Conservation (phyloP, 306 rosid species). For the Lathyrus tuberosus region DNA sequence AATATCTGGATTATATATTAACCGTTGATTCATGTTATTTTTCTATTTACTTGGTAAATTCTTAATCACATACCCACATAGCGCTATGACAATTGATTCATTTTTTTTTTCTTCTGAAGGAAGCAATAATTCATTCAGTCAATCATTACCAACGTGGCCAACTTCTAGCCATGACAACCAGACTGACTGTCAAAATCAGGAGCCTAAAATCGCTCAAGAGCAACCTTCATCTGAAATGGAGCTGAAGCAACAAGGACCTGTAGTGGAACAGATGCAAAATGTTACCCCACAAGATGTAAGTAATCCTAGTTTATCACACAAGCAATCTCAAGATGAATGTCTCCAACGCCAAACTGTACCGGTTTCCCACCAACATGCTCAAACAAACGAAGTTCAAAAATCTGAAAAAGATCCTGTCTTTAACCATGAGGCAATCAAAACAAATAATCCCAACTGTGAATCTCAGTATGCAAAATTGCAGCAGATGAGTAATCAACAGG, state of each 20-base stretch:
- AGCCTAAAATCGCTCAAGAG: constrained; percentile 56
- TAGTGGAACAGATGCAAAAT: constrained; percentile 52
- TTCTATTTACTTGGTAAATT: constrained; percentile 30
- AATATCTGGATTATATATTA: not conserved
- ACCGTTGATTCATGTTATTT: constrained; percentile 28
- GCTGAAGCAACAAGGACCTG: constrained; percentile 53
- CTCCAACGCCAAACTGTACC: constrained; percentile 51
- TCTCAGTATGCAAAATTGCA: constrained; percentile 84
- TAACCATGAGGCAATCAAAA: constrained; percentile 54
- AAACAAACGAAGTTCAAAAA: constrained; percentile 47
- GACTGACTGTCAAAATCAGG: constrained; percentile 57
- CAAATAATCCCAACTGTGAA: constrained; percentile 55
- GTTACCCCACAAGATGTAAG: constrained; percentile 50
- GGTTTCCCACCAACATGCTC: constrained; percentile 61
- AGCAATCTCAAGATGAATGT: constrained; percentile 59
- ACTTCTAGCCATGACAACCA: constrained; percentile 49
- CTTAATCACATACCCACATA: constrained; percentile 27
- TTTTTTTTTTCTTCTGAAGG: constrained; percentile 53
- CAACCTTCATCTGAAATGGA: constrained; percentile 63
- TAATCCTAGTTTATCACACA: constrained; percentile 51
- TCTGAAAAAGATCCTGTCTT: constrained; percentile 55
- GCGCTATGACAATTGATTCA: constrained; percentile 30
- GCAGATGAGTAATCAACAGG: constrained; percentile 95
- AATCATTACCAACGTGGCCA: constrained; percentile 54
- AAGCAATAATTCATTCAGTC: constrained; percentile 59